Evolutionary conservation across 306 rosid species (phyloP).

Genomic region (Ochetophila trinervis): DNA sequence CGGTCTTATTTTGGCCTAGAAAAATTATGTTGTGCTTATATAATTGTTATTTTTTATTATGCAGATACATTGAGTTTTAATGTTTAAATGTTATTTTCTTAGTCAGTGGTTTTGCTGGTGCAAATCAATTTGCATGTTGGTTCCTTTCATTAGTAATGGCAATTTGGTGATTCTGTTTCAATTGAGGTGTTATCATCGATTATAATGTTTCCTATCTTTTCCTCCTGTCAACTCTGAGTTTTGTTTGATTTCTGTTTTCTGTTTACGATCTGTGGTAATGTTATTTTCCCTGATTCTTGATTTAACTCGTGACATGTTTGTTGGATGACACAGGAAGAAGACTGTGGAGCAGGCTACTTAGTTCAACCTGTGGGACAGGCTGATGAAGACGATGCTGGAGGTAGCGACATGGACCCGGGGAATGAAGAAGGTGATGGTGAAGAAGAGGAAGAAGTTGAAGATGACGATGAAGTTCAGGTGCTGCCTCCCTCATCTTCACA

Average conservation of each 20-base stretch:
- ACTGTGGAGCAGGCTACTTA: slow-evolving; percentile 69
- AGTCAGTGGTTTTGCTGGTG: too few species aligned
- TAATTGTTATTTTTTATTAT: too few species aligned
- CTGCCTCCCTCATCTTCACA: slow-evolving; percentile 48
- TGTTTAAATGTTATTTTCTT: too few species aligned
- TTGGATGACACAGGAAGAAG: slow-evolving; percentile 65
- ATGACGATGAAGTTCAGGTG: slow-evolving; percentile 54
- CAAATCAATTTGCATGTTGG: too few species aligned
- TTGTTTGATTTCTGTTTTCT: neutral
- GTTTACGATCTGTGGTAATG: neutral
- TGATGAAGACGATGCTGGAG: slow-evolving; percentile 49
- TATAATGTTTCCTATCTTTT: too few species aligned
- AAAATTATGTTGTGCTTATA: too few species aligned
- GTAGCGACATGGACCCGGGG: slow-evolving; percentile 42
- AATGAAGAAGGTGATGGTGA: slow-evolving; percentile 55
- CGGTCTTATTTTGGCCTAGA: too few species aligned
- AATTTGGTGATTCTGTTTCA: too few species aligned
- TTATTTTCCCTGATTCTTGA: neutral
- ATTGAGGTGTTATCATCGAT: too few species aligned
- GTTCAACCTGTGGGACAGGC: slow-evolving; percentile 79
- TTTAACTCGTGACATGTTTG: neutral
- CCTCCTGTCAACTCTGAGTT: too few species aligned
- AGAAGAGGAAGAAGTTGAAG: slow-evolving; percentile 55
- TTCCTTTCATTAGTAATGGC: too few species aligned
- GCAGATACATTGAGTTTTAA: too few species aligned